Evolutionary conservation across 805 yeast genomes (phyloP).

Genomic region (Kazachstania bromeliacearum): DNA sequence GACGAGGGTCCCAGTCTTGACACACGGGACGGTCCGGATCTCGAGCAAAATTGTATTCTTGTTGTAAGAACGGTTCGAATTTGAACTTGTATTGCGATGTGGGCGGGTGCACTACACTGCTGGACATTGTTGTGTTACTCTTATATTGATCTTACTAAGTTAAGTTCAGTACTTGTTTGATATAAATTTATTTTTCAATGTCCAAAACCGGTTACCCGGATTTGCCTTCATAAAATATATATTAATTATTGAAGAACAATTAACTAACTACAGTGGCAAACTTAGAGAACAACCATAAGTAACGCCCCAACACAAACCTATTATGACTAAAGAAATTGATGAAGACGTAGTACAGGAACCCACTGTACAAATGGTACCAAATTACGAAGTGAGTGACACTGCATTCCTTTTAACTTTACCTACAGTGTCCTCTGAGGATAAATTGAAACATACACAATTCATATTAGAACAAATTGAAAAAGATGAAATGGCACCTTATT

Average conservation of each 20-base stretch:
- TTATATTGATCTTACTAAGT: too few species aligned
- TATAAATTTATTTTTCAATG: too few species aligned
- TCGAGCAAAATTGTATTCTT: conserved; percentile 71
- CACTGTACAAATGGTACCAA: conserved; percentile 50
- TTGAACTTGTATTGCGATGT: conserved; percentile 40
- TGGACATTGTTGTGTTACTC: too few species aligned
- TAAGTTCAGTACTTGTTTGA: too few species aligned
- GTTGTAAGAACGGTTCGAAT: conserved; percentile 74
- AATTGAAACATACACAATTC: conserved; percentile 8
- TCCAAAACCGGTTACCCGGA: too few species aligned
- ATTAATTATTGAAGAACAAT: too few species aligned
- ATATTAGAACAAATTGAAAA: conserved; percentile 46
- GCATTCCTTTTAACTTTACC: conserved; percentile 51
- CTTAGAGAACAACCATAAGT: too few species aligned
- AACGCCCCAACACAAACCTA: not conserved
- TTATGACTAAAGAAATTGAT: conserved; percentile 10
- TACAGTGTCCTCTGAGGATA: conserved; percentile 11
- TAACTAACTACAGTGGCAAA: too few species aligned
- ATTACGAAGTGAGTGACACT: conserved; percentile 69
- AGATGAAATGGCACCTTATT: conserved; percentile 74
- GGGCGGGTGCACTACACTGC: conserved; percentile 34
- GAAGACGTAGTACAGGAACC: conserved; percentile 21
- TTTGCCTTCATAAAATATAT: too few species aligned
- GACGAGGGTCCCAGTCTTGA: conserved; percentile 35
- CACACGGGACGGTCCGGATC: conserved; percentile 89